These are phyloP conservation scores for Alternaria tenuissima DNA, from an alignment of 2,329 filamentous ascomycete genomes.

Conservation along the genomic window DNA sequence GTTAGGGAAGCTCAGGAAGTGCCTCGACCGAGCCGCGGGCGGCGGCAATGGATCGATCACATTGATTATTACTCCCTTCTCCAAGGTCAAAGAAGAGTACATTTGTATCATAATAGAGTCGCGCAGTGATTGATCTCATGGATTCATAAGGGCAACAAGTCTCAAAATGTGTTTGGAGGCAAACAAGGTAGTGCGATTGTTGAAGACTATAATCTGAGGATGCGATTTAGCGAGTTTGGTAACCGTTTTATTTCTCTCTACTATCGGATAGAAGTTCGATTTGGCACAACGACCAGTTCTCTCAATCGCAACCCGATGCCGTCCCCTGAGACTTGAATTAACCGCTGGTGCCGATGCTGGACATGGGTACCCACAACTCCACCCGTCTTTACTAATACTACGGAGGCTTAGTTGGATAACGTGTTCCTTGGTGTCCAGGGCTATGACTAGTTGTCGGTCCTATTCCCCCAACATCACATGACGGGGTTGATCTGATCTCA, in stretches of 20 bases:
- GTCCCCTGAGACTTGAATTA: background rate
- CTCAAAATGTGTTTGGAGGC: constrained; percentile 4
- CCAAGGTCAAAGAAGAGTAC: constrained; percentile 1
- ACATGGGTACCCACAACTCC: background rate
- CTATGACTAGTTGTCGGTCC: constrained; percentile 1
- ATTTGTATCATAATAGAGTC: constrained; percentile 22
- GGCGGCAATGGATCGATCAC: constrained; percentile 13
- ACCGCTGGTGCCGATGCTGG: background rate
- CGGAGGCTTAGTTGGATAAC: constrained; percentile 1
- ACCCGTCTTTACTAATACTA: background rate
- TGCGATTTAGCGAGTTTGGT: constrained; percentile 16
- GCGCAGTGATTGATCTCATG: constrained; percentile 10
- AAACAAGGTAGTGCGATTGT: constrained; percentile 5
- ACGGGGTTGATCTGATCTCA: background rate
- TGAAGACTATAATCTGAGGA: constrained; percentile 12
- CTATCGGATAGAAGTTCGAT: background rate
- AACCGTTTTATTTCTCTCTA: background rate
- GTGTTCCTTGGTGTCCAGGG: background rate
- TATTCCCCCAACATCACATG: background rate
- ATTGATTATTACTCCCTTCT: constrained; percentile 7
- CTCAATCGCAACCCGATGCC: background rate
- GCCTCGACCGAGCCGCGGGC: constrained; percentile 15
- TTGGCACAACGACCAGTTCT: background rate
- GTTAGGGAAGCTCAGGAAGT: constrained; percentile 4
- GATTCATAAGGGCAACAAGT: background rate